These are phyloP conservation scores for Hypoxylon sp. DNA, from an alignment of 2,329 filamentous ascomycete species.

Conservation along the genomic window DNA sequence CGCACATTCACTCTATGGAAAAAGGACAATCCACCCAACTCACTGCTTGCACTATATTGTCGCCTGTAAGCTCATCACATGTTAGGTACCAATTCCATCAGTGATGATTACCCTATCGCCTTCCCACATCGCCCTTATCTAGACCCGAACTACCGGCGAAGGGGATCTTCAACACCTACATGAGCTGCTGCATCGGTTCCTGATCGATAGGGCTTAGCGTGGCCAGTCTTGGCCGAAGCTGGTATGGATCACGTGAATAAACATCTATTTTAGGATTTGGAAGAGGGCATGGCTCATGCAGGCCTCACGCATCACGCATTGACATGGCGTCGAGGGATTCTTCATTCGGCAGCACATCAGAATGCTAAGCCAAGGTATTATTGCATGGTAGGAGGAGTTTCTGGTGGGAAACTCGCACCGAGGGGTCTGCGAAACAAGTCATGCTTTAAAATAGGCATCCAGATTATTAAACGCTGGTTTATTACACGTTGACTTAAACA, in stretches of 20 bases:
- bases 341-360: conserved; percentile 1
- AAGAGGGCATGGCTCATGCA: conserved; percentile 10
- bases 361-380: conserved; percentile 16
- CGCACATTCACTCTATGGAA: neutral
- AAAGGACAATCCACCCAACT: neutral
- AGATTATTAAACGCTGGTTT: conserved; percentile 14
- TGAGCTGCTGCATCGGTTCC: conserved; percentile 35
- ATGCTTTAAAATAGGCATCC: conserved; percentile 29
- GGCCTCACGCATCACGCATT: conserved; percentile 29
- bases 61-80: conserved; percentile 20
- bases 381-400: conserved; percentile 16
- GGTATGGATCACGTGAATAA: conserved; percentile 44
- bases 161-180: conserved; percentile 19
- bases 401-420: conserved; percentile 7
- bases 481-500: conserved; percentile 32
- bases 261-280: conserved; percentile 38
- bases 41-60: neutral
- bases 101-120: conserved; percentile 10
- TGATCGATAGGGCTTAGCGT: conserved; percentile 51
- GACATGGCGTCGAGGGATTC: conserved; percentile 11
- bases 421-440: conserved; percentile 16
- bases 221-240: conserved; percentile 33
- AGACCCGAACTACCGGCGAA: conserved; percentile 21
- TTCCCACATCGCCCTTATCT: conserved; percentile 25
- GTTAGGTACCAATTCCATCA: conserved; percentile 2